Base-by-base conservation (phyloP, 2,329 filamentous ascomycete species). In the Fusarium albosuccineum region DNA sequence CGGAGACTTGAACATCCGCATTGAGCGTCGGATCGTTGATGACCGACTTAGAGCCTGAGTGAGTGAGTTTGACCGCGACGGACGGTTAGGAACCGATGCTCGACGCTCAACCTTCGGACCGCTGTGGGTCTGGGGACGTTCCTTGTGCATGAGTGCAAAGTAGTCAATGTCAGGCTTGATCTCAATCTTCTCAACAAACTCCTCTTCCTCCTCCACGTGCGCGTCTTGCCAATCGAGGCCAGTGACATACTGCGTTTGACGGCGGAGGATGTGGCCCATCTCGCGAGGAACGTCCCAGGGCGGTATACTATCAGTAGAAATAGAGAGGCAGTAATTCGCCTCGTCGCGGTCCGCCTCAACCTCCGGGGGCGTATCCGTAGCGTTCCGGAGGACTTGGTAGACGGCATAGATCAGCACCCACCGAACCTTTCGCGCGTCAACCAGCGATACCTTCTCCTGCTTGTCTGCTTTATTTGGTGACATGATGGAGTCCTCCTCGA, bases 351-450 rank as follows among this genome's bases (percentile, higher is more conserved):
- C 86, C 14, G 82, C 82, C 29, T 68, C 58, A 3, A 92, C 88
- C 70, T 92, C 87, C 6, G 80, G 74, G 0, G 92, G 89, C 0
- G 86, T 81, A 34, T 85, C 80, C 1, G 87, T 90, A 37, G 89
- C 88, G 54, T 87, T 87, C 9, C 86, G 84, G 1, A 96, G 83
- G n/a, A 89, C 89, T 74, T 96, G 92, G 58, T 93, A 85, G 4
- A 88, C 85, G 16, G 88, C 85, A 71, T 95, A 95, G 7, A 95
- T 85, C 36, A 94, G 75, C 30, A 94, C 86, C 92, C 92, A 96
- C 39, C 92, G 85, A 14, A 94, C 86, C 76, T 93, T 94, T 40
- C 92, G 87, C 2, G 88, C 91, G 66, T 95, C 92, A 9, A 85
- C 81, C 10, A 88, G 79, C 0, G 77, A 77, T 3, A 81, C 72